Evolutionary conservation across 129 eudicot species (phyloP), one percentile per base, ranked within the genome.

Genomic region (Artemisia tridentata): DNA sequence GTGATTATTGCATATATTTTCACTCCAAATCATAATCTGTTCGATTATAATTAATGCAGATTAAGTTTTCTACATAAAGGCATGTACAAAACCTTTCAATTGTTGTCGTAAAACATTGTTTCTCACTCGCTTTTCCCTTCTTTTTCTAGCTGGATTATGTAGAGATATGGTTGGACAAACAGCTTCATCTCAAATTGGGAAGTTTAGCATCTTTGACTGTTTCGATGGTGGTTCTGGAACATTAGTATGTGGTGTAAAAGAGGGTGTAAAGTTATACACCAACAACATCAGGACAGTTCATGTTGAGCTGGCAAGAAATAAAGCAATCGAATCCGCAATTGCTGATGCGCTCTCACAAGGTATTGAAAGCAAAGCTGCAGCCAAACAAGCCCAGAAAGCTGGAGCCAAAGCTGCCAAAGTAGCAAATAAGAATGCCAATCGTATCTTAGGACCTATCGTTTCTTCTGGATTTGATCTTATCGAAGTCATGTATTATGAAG

Each of bases 381-480:
- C 90, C 34, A 80, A 79, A 74, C 74, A 65, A 51, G 95, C 88
- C 14, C 80, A 84, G 58, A 85, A 87, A 77, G 99, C 78, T 38
- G 99, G 89, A 27, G 84, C 69, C 3, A 93, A 87, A 80, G 99
- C 97, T 15, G 97, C 96, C 16, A 93, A 85, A 79, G 16, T 80
- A 45, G 99, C 96, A 25, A 75, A 79, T 58, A 76, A 83, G 27
- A 67, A 85, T 25, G 88, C 87, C 38, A 78, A 88, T 57, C 86
- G 96, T 21, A 69, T 87, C 11, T 61, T 86, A 7, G 99, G 97
- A 21, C 99, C 99, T 14, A 72, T 93, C 3, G 78, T 88, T 59
- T 90, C 97, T 45, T 83, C 87, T 2, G 84, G 89, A 15, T 95
- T 97, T 96, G 97, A 95, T 75, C 86, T 95, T 67, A 86, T 95